phyloP scores from a whole-genome alignment of 129 eudicot genomes.

The Flaveria sonorensis region DNA sequence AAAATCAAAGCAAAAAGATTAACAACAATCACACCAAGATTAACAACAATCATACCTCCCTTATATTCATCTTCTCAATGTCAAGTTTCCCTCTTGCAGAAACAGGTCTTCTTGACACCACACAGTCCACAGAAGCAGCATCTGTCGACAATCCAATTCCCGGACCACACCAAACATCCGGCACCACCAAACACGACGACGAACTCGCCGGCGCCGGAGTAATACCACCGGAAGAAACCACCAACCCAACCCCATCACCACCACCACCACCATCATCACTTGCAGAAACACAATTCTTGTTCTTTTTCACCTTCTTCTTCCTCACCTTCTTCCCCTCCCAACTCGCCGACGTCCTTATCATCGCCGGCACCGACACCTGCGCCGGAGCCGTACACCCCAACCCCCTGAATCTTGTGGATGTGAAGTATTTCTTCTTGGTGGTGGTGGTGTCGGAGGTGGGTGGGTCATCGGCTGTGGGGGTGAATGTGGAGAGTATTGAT shows the following conservation, averaged over 20 bases:
- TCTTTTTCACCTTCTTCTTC: slow-evolving; percentile 59
- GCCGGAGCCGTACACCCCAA: slow-evolving; percentile 81
- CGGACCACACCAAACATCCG: slow-evolving; percentile 97
- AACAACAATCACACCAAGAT: background rate
- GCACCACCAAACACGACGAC: slow-evolving; percentile 55
- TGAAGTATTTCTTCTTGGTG: slow-evolving; percentile 51
- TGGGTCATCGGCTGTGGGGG: slow-evolving; percentile 30
- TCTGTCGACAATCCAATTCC: slow-evolving; percentile 66
- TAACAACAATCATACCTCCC: slow-evolving; percentile 50
- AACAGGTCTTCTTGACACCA: slow-evolving; percentile 59
- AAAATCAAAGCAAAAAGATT: background rate
- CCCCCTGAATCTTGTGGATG: slow-evolving; percentile 56
- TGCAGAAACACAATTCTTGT: slow-evolving; percentile 29
- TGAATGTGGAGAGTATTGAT: slow-evolving; percentile 54
- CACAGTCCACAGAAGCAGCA: slow-evolving; percentile 79
- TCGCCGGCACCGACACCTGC: slow-evolving; percentile 83
- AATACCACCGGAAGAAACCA: background rate
- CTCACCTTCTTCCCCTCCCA: slow-evolving; percentile 73
- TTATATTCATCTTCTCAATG: slow-evolving; percentile 42
- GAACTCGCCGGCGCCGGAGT: slow-evolving; percentile 32
- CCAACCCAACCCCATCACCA: slow-evolving; percentile 22
- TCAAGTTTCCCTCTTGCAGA: slow-evolving; percentile 67
- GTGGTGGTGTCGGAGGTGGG: background rate
- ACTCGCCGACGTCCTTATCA: slow-evolving; percentile 69
- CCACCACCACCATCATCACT: slow-evolving; percentile 5